Conservation (phyloP, 176 grass and related monocot genomes). For the maize (Zea mays) region DNA sequence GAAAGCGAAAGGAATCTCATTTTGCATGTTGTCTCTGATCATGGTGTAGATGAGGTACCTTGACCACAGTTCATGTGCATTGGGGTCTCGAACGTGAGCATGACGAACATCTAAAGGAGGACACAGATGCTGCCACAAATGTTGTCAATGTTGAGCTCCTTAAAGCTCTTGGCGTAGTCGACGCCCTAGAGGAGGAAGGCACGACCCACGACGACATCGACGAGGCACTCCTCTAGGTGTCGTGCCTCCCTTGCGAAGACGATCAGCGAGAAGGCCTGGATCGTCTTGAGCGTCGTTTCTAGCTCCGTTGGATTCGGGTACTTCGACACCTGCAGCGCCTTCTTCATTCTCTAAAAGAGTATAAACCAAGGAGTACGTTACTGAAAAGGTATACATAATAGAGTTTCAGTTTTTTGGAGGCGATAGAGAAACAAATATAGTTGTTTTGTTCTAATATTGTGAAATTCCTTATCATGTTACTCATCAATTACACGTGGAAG, state of each 20-base stretch:
- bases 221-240: conserved; percentile 60
- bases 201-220: conserved; percentile 55
- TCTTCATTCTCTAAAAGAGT: conserved; percentile 35
- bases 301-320: conserved; percentile 51
- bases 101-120: conserved; percentile 69
- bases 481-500: no score
- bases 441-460: no score
- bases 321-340: conserved; percentile 60
- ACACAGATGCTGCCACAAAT: conserved; percentile 63
- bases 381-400: no score
- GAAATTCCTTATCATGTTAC: no score
- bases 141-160: conserved; percentile 73
- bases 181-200: conserved; percentile 62
- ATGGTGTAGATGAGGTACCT: conserved; percentile 29
- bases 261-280: conserved; percentile 66
- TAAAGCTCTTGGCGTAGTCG: conserved; percentile 81
- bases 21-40: no score
- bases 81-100: conserved; percentile 64
- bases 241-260: conserved; percentile 63
- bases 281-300: conserved; percentile 53
- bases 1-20: no score
- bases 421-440: no score
- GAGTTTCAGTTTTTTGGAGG: no score
- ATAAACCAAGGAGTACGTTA: no score
- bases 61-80: conserved; percentile 52